Evolutionary conservation across 1,284 basidiomycete genomes (phyloP).

Genomic region (Irpex rosettiformis): DNA sequence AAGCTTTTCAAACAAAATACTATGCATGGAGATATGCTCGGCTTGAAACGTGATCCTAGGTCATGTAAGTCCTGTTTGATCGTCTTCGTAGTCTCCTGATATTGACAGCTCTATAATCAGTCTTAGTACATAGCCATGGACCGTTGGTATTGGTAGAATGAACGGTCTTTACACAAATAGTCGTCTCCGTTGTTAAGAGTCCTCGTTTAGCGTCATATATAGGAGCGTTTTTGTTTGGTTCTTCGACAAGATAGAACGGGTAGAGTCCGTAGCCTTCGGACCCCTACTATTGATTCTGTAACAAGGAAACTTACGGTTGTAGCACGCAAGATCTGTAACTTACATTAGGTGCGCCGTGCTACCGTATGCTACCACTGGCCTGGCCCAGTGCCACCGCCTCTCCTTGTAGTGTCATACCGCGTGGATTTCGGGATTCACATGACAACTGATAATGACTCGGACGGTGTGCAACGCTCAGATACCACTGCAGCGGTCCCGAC

Average conservation of each 20-base stretch:
- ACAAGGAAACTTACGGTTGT: too few species aligned
- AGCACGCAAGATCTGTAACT: too few species aligned
- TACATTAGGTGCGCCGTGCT: too few species aligned
- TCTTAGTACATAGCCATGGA: background rate
- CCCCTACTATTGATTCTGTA: too few species aligned
- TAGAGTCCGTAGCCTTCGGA: too few species aligned
- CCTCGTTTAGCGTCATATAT: too few species aligned
- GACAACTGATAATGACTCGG: background rate
- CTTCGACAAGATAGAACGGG: too few species aligned
- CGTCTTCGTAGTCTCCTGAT: background rate
- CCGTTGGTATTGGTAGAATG: background rate
- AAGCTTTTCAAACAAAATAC: background rate
- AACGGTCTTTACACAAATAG: background rate
- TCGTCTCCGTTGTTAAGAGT: background rate
- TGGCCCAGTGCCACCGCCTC: too few species aligned
- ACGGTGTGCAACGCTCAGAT: background rate
- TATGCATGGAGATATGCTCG: background rate
- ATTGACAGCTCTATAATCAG: background rate
- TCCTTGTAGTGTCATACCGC: too few species aligned
- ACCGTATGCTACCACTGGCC: too few species aligned
- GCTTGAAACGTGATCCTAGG: background rate
- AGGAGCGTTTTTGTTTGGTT: too few species aligned
- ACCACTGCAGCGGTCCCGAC: conserved; percentile 1
- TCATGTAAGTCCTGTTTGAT: background rate
- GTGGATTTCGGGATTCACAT: background rate